Percentiles rank a stretch among this genome's conserved stretches.
Conservation (phyloP, 352 stramenopile genomes). For the Globisporangium orthogonon region DNA sequence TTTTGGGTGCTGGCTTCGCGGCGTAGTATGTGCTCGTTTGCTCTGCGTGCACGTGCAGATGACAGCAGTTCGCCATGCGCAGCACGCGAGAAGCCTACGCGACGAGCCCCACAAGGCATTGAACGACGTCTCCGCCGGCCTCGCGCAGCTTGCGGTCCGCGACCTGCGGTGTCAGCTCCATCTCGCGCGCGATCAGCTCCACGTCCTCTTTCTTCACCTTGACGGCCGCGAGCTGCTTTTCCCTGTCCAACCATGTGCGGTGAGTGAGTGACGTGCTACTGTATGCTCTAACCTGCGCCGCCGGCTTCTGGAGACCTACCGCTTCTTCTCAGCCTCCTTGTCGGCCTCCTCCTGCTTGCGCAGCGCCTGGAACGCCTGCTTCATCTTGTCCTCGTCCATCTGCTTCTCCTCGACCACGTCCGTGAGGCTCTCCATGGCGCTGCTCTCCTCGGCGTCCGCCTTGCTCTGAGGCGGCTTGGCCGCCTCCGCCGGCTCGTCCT, state of each 20-base stretch:
- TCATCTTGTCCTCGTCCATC: conserved; percentile 89
- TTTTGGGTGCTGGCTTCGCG: neutral
- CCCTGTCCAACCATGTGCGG: conserved; percentile 15
- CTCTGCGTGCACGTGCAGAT: no score
- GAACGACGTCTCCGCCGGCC: conserved; percentile 60
- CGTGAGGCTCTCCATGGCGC: conserved; percentile 78
- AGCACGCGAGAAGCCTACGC: conserved; percentile 14
- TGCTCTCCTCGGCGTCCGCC: conserved; percentile 76
- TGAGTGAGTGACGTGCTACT: no score
- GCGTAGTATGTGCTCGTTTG: no score
- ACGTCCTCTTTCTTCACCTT: conserved; percentile 83
- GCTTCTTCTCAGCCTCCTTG: conserved; percentile 69
- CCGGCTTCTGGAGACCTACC: conserved; percentile 12
- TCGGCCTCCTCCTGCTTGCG: conserved; percentile 79
- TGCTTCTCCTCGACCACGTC: conserved; percentile 84
- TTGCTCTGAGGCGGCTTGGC: conserved; percentile 59
- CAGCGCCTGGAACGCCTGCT: conserved; percentile 66
- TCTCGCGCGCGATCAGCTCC: conserved; percentile 66
- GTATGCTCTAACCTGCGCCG: no score
- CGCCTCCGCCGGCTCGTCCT: conserved; percentile 36
- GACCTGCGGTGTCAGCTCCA: conserved; percentile 66
- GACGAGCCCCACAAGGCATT: conserved; percentile 59
- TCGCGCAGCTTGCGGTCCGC: conserved; percentile 83
- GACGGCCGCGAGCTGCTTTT: conserved; percentile 74
- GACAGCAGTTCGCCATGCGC: no score